Evolutionary conservation across 768 basidiomycete genomes (phyloP), one percentile per base, ranked within the genome.

Genomic region (Coprinopsis marcescibilis): DNA sequence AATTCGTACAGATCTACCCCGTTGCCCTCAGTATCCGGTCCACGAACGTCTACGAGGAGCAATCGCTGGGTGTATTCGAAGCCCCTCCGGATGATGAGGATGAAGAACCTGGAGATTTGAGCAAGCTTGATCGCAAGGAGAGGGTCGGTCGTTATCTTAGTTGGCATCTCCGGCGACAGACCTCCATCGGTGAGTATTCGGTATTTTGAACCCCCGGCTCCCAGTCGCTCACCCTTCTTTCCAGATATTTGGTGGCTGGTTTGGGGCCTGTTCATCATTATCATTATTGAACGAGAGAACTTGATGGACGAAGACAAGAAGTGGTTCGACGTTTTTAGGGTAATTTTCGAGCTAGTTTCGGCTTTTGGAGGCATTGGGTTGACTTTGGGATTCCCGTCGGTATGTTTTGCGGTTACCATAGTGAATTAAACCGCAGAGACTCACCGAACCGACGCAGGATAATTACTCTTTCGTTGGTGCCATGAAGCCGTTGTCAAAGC

Each of bases 241-340:
- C 13, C 72, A 71, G 85, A 89, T 59, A 81, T 88, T 42, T 89
- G 87, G 87, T 88, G 85, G 85, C 72, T 90, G 6, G 81, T 78
- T 0, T 78, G 80, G 62, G 85, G 75, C 1, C 72, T 91, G 2
- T 85, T 86, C 65, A 55, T 84, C 12, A 69, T 89, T 34, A 78
- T 83, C 37, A 81, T 89, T 45, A 76, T 88, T 30, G 87, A 89
- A 64, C 70, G 77, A 3, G 75, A 68, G 7, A 72, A 74, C 34
- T 61, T 85, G 35, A 67, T 78, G 61, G 70, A 85, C 43, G 64
- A 71, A 14, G 66, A 64, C 4, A 76, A 77, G 52, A 72, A 75
- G 26, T 85, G 80, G 77, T 84, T 89, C 60, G 79, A 80, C 48
- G 43, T 75, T 27, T 78, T 78, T 62, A 58, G 69, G 5, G 64